Percentiles rank a stretch among this genome's conserved stretches.
Conservation (phyloP, 1,284 basidiomycete genomes). For the Malassezia brasiliensis region DNA sequence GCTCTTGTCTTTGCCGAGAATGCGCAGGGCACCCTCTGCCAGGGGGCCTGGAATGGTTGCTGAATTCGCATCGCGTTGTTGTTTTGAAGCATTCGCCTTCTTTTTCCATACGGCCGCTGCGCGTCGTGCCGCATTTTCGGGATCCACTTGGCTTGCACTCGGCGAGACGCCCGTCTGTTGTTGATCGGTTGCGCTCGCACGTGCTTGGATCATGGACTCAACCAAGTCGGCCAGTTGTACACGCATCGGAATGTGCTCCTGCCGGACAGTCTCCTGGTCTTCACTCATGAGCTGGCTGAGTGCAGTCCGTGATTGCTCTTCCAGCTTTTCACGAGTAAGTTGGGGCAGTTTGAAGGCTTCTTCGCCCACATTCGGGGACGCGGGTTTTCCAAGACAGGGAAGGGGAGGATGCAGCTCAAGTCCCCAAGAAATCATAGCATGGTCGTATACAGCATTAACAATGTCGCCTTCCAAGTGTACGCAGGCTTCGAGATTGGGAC, state of each 20-base stretch:
- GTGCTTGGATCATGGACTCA: slow-evolving; percentile 25
- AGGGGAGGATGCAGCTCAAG: slow-evolving; percentile 57
- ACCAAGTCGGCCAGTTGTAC: slow-evolving; percentile 37
- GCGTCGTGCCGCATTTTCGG: slow-evolving; percentile 30
- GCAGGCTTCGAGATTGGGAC: slow-evolving; percentile 49
- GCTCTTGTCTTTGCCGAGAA: slow-evolving; percentile 8
- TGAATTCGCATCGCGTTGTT: not conserved
- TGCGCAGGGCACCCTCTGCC: not conserved
- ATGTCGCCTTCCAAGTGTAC: slow-evolving; percentile 56
- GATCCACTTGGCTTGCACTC: slow-evolving; percentile 8
- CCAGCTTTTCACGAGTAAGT: slow-evolving; percentile 16
- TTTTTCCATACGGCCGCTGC: slow-evolving; percentile 33
- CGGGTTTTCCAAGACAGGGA: slow-evolving; percentile 52
- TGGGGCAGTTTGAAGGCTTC: slow-evolving; percentile 19
- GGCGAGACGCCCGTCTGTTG: not conserved
- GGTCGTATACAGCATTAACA: slow-evolving; percentile 65
- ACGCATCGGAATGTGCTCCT: slow-evolving; percentile 20
- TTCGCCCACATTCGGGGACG: slow-evolving; percentile 26
- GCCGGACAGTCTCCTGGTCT: slow-evolving; percentile 34
- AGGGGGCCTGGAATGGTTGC: not conserved
- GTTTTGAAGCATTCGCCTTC: not conserved
- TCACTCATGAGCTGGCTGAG: slow-evolving; percentile 28
- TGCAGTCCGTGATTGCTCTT: slow-evolving; percentile 26
- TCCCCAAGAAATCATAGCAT: slow-evolving; percentile 61
- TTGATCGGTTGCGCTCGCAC: slow-evolving; percentile 8